phyloP scores from a whole-genome alignment of 306 rosid genomes.

The Cucurbita pepo region DNA sequence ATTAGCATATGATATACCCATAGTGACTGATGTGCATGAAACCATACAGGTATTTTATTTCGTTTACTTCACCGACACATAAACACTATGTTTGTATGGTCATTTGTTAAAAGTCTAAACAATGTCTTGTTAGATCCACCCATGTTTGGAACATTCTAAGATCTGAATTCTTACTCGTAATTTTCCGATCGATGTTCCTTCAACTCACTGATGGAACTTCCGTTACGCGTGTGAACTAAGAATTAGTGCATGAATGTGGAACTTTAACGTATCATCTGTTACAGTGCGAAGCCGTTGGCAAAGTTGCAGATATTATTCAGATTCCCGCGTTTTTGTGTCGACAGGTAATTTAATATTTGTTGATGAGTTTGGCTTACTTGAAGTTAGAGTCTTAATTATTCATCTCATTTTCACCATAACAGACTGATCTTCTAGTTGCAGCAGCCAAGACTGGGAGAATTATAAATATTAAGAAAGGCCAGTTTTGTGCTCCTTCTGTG shows the following conservation, averaged over 20 bases:
- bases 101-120: neutral
- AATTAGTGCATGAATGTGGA: neutral
- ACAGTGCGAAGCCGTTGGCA: conserved; percentile 88
- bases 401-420: conserved; percentile 25
- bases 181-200: neutral
- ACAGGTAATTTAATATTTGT: conserved; percentile 32
- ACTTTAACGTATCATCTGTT: neutral
- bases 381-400: conserved; percentile 4
- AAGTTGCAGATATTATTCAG: conserved; percentile 89
- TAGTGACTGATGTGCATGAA: conserved; percentile 90
- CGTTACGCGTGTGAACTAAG: neutral
- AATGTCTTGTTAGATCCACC: neutral
- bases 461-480: conserved; percentile 87
- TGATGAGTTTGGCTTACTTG: neutral
- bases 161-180: neutral
- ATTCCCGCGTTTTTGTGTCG: conserved; percentile 96
- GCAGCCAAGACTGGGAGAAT: conserved; percentile 95
- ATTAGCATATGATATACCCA: conserved; percentile 69
- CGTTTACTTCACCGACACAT: neutral
- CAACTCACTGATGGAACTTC: neutral
- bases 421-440: conserved; percentile 95
- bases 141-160: neutral
- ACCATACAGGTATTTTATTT: conserved; percentile 34
- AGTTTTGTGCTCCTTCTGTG: conserved; percentile 95
- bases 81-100: neutral